Base-by-base conservation (phyloP, 1,139 yeast genomes). In the Candida freyschussii region DNA sequence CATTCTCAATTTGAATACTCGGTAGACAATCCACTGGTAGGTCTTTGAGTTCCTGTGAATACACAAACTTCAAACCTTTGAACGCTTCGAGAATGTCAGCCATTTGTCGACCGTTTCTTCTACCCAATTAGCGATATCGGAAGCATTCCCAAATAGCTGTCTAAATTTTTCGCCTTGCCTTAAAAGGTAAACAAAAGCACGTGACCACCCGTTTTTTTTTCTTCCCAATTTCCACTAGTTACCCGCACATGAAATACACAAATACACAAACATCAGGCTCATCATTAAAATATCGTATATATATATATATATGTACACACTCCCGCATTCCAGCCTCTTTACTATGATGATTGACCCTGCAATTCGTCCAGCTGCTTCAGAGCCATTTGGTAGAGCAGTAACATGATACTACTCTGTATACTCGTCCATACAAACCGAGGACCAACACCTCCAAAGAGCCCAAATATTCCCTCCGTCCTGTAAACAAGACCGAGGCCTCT, bases 351-450 rank as follows among this genome's bases (percentile, higher is more conserved):
- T n/a, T n/a, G n/a, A n/a, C n/a, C n/a, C n/a, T n/a, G n/a, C 12
- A 31, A 32, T 3, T 31, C 33, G 33, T 56, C 55, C 34, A 62
- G 41, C 13, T 50, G 44, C 30, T 57, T 57, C 30, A 65, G 39
- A 4, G 66, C 50, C 27, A 59, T 47, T 52, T 91, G 98, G 60
- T 91, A 91, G 30, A 89, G 65, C 43, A 91, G 65, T 44, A 93
- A 68, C 98, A 93, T 91, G 36, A 91, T 82, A 42, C 96, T 84
- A 57, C 96, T 85, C 57, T 91, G 98, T 12, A 89, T 69, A 44
- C 95, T 86, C 1, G 98, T 89, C 98, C 98, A 91, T 7, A 91
- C 84, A 44, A 89, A 78, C 42, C 98, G 67, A 0, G 98, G 98
- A 0, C 96, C 96, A 9, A 93, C 96, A 2, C 98, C 98, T 22